phyloP scores from a whole-genome alignment of 495 filamentous ascomycete species.

The Arthonia radiata region DNA sequence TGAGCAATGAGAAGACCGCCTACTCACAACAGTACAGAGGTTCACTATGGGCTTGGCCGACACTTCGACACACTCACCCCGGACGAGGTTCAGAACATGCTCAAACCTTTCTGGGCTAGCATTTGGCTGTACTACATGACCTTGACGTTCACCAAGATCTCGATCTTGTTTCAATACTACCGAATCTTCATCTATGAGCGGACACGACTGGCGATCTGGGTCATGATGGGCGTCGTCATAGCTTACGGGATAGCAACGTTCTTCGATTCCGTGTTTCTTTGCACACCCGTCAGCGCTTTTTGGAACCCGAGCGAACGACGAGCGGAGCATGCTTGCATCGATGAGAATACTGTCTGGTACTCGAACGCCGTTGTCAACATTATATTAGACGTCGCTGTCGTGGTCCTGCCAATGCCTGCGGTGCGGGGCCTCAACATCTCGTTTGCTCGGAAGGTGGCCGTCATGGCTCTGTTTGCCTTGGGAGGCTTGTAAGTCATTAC shows the following conservation, averaged over 20 bases:
- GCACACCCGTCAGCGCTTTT: conserved; percentile 9
- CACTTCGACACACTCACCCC: too few relatives aligned
- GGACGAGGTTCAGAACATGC: background rate
- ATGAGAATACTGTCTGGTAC: conserved; percentile 21
- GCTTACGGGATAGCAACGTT: conserved; percentile 1
- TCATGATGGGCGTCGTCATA: conserved; percentile 1
- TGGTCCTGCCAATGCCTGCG: conserved; percentile 13
- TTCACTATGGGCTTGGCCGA: too few relatives aligned
- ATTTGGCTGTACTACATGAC: conserved; percentile 3
- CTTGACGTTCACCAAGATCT: conserved; percentile 3
- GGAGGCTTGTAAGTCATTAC: too few relatives aligned
- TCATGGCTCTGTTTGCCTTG: conserved; percentile 16
- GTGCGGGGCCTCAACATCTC: conserved; percentile 8
- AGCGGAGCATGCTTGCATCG: conserved; percentile 13
- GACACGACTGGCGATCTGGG: background rate
- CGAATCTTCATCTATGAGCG: conserved; percentile 3
- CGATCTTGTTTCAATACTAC: conserved; percentile 5
- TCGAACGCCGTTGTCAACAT: conserved; percentile 26
- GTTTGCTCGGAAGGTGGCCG: conserved; percentile 8
- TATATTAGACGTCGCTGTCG: conserved; percentile 22
- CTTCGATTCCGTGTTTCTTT: conserved; percentile 4
- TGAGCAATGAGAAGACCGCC: too few relatives aligned
- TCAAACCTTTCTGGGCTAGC: conserved; percentile 1
- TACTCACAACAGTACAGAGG: too few relatives aligned
- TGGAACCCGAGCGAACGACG: conserved; percentile 20